phyloP scores from a whole-genome alignment of 495 filamentous ascomycete genomes.

The Xylaria venustula region DNA sequence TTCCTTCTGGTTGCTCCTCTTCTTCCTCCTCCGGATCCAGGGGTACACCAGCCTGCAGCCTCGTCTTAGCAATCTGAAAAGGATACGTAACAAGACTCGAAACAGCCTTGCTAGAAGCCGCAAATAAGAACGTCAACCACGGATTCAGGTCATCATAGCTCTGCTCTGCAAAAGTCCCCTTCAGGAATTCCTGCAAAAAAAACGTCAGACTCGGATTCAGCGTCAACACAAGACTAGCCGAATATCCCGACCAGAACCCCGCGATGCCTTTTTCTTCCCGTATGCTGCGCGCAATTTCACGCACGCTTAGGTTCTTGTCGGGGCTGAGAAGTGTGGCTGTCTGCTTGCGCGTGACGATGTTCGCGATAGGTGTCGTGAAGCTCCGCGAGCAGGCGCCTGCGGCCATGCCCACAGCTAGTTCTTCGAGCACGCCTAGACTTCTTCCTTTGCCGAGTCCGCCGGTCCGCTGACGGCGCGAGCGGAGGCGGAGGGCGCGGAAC shows the following conservation, averaged over 20 bases:
- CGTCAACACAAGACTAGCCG: constrained; percentile 74
- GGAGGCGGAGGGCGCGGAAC: constrained; percentile 59
- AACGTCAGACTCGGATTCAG: constrained; percentile 88
- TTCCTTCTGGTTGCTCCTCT: constrained; percentile 1
- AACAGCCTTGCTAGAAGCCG: constrained; percentile 76
- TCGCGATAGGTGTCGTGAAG: constrained; percentile 79
- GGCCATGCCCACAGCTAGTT: constrained; percentile 71
- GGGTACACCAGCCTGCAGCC: constrained; percentile 53
- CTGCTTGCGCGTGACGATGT: constrained; percentile 81
- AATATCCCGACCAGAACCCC: constrained; percentile 92
- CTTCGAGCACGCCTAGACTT: constrained; percentile 64
- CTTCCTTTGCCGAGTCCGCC: constrained; percentile 26
- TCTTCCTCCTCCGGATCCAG: constrained; percentile 34
- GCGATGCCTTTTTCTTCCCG: constrained; percentile 65
- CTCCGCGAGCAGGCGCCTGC: constrained; percentile 77
- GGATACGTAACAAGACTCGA: constrained; percentile 84
- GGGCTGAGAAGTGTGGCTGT: constrained; percentile 53
- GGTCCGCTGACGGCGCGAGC: constrained; percentile 24
- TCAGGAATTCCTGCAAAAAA: constrained; percentile 70
- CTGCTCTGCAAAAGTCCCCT: constrained; percentile 49
- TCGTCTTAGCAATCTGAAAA: constrained; percentile 76
- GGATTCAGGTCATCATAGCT: constrained; percentile 53
- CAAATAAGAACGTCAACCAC: constrained; percentile 59
- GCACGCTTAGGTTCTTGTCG: constrained; percentile 32
- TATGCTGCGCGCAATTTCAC: constrained; percentile 64